Evolutionary conservation across 768 basidiomycete genomes (phyloP), one percentile per base, ranked within the genome.

Genomic region (Daedaleopsis sinensis): DNA sequence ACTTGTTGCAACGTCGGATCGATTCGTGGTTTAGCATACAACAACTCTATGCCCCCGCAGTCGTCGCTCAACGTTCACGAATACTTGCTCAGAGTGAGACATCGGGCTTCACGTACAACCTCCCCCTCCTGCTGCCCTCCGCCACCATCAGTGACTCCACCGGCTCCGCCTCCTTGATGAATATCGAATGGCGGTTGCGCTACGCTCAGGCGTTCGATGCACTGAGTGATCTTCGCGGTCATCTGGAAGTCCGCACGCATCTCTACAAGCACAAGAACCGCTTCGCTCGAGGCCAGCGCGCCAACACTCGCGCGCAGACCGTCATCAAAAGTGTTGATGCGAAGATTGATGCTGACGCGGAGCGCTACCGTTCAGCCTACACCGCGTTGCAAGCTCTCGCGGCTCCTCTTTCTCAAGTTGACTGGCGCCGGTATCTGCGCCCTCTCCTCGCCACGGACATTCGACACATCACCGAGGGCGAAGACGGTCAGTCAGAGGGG

Each of bases 131-230:
- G 10, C 44, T 46, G 5, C 44, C 44, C 12, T 46, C 44, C 9
- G 1, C 12, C 3, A 16, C 44, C n/a, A n/a, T n/a, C n/a, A n/a
- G n/a, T n/a, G n/a, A n/a, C n/a, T n/a, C n/a, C n/a, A n/a, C n/a
- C n/a, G n/a, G n/a, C n/a, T n/a, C n/a, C n/a, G n/a, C n/a, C n/a
- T n/a, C n/a, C 36, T 51, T n/a, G 21, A 58, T 1, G 5, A 18
- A n/a, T n/a, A n/a, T n/a, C 9, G 57, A 58, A 19, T 50, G 37
- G 47, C 47, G 24, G 3, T n/a, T 58, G 5, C 49, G 57, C 6
- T 8, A 58, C 18, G 57, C 47, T 1, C 48, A 50, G 9, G 57
- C 57, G 10, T 8, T 38, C 37, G 48, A 58, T 11, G 36, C 49
- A 5, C 48, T 58, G 6, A 19, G 32, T 3, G 36, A 51, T 36